phyloP scores from a whole-genome alignment of 768 basidiomycete species.

The Trametes villosa region DNA sequence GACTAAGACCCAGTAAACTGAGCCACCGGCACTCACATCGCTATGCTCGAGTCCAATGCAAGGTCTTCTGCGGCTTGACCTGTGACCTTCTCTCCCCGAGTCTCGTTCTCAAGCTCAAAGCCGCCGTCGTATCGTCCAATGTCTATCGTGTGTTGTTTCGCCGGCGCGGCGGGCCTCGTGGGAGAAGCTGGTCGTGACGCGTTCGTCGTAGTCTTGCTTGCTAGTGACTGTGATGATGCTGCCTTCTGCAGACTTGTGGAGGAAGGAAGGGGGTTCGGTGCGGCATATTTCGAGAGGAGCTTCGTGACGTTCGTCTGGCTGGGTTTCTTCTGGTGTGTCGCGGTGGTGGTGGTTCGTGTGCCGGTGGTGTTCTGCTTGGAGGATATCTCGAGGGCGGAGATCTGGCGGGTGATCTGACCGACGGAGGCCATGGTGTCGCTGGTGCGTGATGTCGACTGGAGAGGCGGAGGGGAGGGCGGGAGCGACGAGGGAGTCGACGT shows the following conservation, averaged over 20 bases:
- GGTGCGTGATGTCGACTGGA: constrained; percentile 2
- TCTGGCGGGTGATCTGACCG: constrained; percentile 62
- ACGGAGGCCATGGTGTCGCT: constrained; percentile 49
- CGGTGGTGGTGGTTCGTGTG: constrained; percentile 35
- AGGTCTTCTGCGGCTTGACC: constrained; percentile 82
- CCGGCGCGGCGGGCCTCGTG: constrained; percentile 24
- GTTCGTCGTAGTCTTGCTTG: constrained; percentile 14
- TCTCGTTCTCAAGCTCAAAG: constrained; percentile 87
- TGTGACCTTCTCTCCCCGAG: constrained; percentile 70
- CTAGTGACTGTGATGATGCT: constrained; percentile 22
- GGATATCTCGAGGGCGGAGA: constrained; percentile 70
- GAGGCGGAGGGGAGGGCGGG: neutral
- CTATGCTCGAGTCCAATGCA: constrained; percentile 83
- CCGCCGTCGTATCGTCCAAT: constrained; percentile 97
- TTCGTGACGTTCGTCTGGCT: constrained; percentile 68
- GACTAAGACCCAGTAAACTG: neutral
- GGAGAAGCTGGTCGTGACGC: constrained; percentile 35
- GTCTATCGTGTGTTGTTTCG: constrained; percentile 48
- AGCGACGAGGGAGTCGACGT: constrained; percentile 18
- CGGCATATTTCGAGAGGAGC: constrained; percentile 73
- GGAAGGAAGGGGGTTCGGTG: constrained; percentile 53
- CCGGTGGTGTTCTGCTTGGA: constrained; percentile 47
- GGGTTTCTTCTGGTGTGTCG: constrained; percentile 54
- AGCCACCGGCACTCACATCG: constrained; percentile 48
- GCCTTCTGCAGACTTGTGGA: constrained; percentile 27